Evolutionary conservation across 2,329 filamentous ascomycete species (phyloP).

Genomic region (Colletotrichum tropicicola): DNA sequence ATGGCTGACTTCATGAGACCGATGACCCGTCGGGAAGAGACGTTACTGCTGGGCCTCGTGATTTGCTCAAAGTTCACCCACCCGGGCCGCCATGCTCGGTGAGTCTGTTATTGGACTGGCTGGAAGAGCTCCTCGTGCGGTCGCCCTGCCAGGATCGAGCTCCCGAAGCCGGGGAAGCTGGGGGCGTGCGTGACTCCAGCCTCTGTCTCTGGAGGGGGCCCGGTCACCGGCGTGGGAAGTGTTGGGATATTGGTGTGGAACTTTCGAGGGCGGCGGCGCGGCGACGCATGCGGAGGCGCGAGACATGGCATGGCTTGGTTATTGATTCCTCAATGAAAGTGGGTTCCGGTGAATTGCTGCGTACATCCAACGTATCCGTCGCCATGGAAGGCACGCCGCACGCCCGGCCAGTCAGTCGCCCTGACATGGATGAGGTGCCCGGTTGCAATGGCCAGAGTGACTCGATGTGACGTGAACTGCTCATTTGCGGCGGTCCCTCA

Average conservation of each 20-base stretch:
- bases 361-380: neutral
- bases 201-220: neutral
- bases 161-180: conserved; percentile 8
- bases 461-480: conserved; percentile 29
- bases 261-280: neutral
- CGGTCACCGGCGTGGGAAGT: conserved; percentile 12
- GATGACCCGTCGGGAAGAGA: no score
- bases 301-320: neutral
- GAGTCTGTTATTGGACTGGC: no score
- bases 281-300: neutral
- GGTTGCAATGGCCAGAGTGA: neutral
- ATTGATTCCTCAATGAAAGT: neutral
- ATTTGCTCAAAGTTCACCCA: no score
- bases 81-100: no score
- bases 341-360: conserved; percentile 9
- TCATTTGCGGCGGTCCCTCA: conserved; percentile 32
- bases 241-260: conserved; percentile 1
- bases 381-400: no score
- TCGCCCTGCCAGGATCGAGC: neutral
- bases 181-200: neutral
- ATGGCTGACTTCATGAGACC: no score
- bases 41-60: no score
- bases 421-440: conserved; percentile 5
- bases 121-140: no score
- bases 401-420: no score